Evolutionary conservation across 192 early-diverging fungal species (phyloP), one percentile per base, ranked within the genome.

Genomic region (Backusella parvicylindrica): DNA sequence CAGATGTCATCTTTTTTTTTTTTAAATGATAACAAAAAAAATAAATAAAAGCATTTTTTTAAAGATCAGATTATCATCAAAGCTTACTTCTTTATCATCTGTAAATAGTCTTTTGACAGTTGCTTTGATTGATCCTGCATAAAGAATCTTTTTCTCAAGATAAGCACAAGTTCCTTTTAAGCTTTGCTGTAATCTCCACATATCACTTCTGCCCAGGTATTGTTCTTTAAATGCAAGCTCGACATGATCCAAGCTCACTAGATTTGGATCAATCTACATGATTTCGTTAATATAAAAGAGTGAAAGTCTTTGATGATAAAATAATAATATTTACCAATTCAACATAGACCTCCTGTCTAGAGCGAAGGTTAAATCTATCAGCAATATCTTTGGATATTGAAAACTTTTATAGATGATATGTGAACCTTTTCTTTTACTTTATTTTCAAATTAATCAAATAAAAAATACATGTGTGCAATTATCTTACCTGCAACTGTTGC

Each of bases 201-300:
- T 98, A 81, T 98, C 96, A 81, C 90, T 90, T 74, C 96, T 86
- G 11, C 91, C 94, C 26, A 99, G 84, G 77, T 97, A 97, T 73
- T 98, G 96, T 75, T 97, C 95, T 33, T 91, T 86, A 70, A 99
- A 95, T 6, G 87, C 79, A 23, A 99, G 81, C 74, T 97, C 97
- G 16, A 99, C 82, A 82, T 93, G 92, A 63, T 92, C 90, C 3
- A 94, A 90, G 6, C 89, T 83, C 16, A 95, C 89, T 8, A 78
- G 68, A 30, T 85, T 85, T 65, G 85, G 83, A 50, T 95, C 92
- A 50, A 95, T 84, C 88, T 95, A 74, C 15, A 13, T 3, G n/a
- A 11, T n/a, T 9, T 8, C 18, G 3, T 7, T 23, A 68, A 18
- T 35, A 8, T 49, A 28, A 12, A 31, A 26, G 47, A 67, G 18